phyloP scores from a whole-genome alignment of 257 asterid species.

The Marsdenia floribunda region DNA sequence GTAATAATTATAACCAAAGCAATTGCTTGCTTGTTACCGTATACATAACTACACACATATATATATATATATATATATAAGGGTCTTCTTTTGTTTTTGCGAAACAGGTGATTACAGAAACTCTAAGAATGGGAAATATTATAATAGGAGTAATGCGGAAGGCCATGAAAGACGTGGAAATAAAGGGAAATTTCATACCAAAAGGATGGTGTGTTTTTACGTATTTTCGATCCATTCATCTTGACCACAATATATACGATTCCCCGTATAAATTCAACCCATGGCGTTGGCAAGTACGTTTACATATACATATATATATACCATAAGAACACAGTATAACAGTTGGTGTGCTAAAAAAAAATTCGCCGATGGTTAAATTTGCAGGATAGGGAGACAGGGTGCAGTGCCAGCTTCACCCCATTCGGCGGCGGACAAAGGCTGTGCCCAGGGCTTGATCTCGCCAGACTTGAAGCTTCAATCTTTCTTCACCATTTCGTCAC shows the following conservation, averaged over 20 bases:
- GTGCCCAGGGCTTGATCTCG: constrained; percentile 91
- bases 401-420: constrained; percentile 60
- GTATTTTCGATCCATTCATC: constrained; percentile 81
- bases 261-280: constrained; percentile 73
- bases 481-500: constrained; percentile 86
- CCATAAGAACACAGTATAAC: no score
- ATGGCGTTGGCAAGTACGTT: constrained; percentile 95
- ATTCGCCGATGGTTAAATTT: neutral
- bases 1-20: neutral
- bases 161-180: constrained; percentile 80
- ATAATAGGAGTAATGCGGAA: constrained; percentile 84
- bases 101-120: constrained; percentile 81
- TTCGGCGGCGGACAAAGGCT: constrained; percentile 95
- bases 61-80: no score
- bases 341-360: no score
- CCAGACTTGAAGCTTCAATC: constrained; percentile 92
- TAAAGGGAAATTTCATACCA: constrained; percentile 71
- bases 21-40: no score
- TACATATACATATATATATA: neutral
- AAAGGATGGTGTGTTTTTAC: constrained; percentile 81
- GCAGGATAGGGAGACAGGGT: constrained; percentile 48
- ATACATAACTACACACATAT: no score
- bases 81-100: neutral
- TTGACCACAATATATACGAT: constrained; percentile 58
- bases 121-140: constrained; percentile 79